Evolutionary conservation across 257 asterid genomes (phyloP), one percentile per base, ranked within the genome.

Genomic region (Nemophila menziesii): DNA sequence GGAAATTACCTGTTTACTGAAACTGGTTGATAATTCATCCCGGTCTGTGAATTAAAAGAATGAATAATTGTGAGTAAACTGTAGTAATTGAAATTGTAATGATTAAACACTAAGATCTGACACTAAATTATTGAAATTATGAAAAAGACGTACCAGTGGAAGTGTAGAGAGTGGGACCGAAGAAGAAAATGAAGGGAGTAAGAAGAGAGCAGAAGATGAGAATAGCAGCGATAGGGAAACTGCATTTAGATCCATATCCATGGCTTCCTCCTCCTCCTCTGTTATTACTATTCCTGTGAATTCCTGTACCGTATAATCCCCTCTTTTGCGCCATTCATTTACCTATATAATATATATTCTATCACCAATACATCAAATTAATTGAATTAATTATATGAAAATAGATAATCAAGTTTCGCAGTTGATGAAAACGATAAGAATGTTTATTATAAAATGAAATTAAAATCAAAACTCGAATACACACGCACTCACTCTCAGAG

Each of bases 1-100:
- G 51, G 60, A 61, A 36, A 55, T 50, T 67, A 82, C 94, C 94
- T 58, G 75, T 58, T 52, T 60, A 49, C 62, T 42, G 54, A 66
- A 55, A 63, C 39, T 38, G 18, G 43, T 44, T 44, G 77, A 54
- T 43, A 51, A 13, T 14, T 48, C 58, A 55, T 33, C 39, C 48
- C 57, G 55, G 69, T 71, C 93, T 84, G 92, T 69, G 69, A 40
- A 60, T 24, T 8, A 49, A 42, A 7, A 29, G 3, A 16, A 18
- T 22, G n/a, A n/a, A n/a, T n/a, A n/a, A n/a, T n/a, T n/a, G n/a
- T n/a, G n/a, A n/a, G n/a, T n/a, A n/a, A n/a, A n/a, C n/a, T 48
- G 53, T 14, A 24, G 4, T 24, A 29, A 29, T 29, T 29, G 36
- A 29, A 26, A 29, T 29, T 29, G 12, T 13, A 2, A 29, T 13